Evolutionary conservation across 2,329 filamentous ascomycete species (phyloP), one percentile per base, ranked within the genome.

Genomic region (Arthrobotrys sphaeroides): DNA sequence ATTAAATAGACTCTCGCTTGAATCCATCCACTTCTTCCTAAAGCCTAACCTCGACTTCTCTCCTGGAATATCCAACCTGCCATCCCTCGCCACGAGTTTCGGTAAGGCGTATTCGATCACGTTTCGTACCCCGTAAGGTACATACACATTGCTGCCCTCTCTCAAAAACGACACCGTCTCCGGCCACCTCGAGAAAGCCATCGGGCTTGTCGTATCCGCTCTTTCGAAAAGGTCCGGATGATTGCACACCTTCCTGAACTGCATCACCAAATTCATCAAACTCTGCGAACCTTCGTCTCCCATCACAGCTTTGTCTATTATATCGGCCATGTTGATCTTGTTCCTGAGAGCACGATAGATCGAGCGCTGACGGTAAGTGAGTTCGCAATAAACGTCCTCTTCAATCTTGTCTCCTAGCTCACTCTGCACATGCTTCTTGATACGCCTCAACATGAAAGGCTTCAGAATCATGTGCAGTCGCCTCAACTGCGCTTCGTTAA

Each of bases 371-470:
- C 95, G 90, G 83, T 98, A 98, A 0, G 95, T 98, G 77, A 99
- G 88, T 80, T 99, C 91, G 82, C 95, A 99, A 87, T 94, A 98
- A 73, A 99, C 88, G 80, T 99, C 95, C 77, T 93, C 86, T 83
- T 99, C 95, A 73, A 98, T 96, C 89, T 99, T 99, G 88, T 99
- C 95, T 51, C 95, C 95, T 55, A 99, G 89, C 83, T 99, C 95
- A 83, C 98, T 97, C 83, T 99, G 95, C 57, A 99, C 95, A 82
- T 99, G 94, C 85, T 98, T 98, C 89, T 99, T 99, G 84, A 99
- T 93, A 88, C 95, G 94, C 80, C 95, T 92, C 82, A 99, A 88
- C 95, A 99, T 99, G 86, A 99, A 99, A 0, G 95, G 95, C 84
- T 99, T 98, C 78, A 99, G 84, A 79, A 99, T 99, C 94, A 98